Conservation (phyloP, 139 green algal species). For the Tetradesmus lagerheimii region DNA sequence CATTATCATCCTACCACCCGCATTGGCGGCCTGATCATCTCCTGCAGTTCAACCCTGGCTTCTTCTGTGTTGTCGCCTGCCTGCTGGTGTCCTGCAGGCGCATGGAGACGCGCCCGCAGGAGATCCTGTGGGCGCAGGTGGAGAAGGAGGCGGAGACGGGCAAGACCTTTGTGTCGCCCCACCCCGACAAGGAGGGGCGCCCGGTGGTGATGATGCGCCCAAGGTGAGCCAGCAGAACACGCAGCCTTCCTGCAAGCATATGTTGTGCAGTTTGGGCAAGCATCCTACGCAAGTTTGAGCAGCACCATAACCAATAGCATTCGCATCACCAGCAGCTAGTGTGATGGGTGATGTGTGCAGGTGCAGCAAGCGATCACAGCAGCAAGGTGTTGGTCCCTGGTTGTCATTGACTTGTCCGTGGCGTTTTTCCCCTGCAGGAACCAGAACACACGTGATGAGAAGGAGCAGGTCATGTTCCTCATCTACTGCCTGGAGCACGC, state of each 20-base stretch:
- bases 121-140: slow-evolving; percentile 74
- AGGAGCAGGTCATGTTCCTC: slow-evolving; percentile 78
- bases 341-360: neutral
- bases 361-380: too few relatives aligned
- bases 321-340: neutral
- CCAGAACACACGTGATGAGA: slow-evolving; percentile 67
- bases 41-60: too few relatives aligned
- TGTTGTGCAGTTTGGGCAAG: too few relatives aligned
- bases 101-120: slow-evolving; percentile 70
- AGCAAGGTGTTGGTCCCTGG: too few relatives aligned
- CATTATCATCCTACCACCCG: neutral
- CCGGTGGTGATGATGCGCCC: slow-evolving; percentile 86
- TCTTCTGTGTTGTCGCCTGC: neutral
- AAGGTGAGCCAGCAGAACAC: slow-evolving; percentile 57
- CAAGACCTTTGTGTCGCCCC: slow-evolving; percentile 77
- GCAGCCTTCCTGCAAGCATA: neutral
- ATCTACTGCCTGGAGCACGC: slow-evolving; percentile 87
- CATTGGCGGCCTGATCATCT: too few relatives aligned
- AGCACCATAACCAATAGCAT: neutral
- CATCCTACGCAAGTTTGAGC: too few relatives aligned
- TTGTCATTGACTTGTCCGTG: too few relatives aligned
- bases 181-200: slow-evolving; percentile 71
- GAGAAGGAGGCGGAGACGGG: slow-evolving; percentile 68
- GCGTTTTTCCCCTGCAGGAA: slow-evolving; percentile 67
- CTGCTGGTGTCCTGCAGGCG: slow-evolving; percentile 63